Evolutionary conservation across 441 rosid genomes (phyloP), one percentile per base, ranked within the genome.

Genomic region (Gossypium lobatum): DNA sequence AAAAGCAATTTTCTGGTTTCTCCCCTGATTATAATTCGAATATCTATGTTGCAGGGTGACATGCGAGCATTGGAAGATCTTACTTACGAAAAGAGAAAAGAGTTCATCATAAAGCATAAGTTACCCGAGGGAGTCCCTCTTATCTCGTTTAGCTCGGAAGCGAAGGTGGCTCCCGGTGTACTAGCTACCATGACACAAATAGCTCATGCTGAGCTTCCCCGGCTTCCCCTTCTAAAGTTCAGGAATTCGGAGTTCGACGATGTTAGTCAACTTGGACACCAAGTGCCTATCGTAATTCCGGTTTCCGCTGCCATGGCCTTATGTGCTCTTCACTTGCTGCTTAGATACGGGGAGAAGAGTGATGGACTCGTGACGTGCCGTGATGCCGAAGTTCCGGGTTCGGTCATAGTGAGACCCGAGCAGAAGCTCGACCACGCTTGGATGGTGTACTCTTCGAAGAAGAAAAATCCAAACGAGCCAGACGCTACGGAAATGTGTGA

Each of bases 171-270:
- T 55, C 91, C 86, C 0, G 85, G 89, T 1, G 88, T 88, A 18
- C 87, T 88, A 2, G 88, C 85, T 4, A 86, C 93, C 8, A 74
- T 87, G 86, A 81, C 90, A 1, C 91, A 76, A 80, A 84, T 88
- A 75, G 90, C 93, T 64, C 93, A 88, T 23, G 90, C 89, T 5
- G 91, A 90, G 80, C 91, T 88, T 62, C 88, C 90, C 1, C 83
- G 87, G 89, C 83, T 88, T 69, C 89, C 86, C 34, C 76, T 89
- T 63, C 7, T 6, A 3, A 39, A 64, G 53, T 20, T 83, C 9
- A 77, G 88, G 34, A 20, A 34, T 7, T 76, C 76, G 17, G 82
- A 79, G 20, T 55, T 76, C 0, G 83, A 82, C 6, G 42, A 58
- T 71, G 69, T 65, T 7, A 55, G 74, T 31, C 80, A 73, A 71